Percentiles rank a stretch among this genome's conserved stretches.
These are phyloP conservation scores for Letharia lupina DNA, from an alignment of 495 filamentous ascomycete genomes.

Conservation along the genomic window DNA sequence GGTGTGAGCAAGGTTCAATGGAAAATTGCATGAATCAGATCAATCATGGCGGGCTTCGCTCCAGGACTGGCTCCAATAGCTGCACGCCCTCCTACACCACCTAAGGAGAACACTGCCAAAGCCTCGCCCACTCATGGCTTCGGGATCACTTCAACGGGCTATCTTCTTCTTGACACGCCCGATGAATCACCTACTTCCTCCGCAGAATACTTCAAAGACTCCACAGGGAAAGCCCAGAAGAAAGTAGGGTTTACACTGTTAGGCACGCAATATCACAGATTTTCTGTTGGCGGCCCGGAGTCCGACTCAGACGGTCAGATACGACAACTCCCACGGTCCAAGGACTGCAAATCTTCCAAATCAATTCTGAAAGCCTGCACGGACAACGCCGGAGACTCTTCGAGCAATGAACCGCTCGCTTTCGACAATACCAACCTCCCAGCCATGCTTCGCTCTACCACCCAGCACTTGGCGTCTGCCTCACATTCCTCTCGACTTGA, in stretches of 20 bases:
- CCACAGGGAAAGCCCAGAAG: conserved; percentile 48
- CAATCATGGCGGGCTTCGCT: conserved; percentile 48
- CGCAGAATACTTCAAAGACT: conserved; percentile 30
- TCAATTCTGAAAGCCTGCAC: conserved; percentile 69
- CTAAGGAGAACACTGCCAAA: conserved; percentile 41
- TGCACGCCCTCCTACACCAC: conserved; percentile 54
- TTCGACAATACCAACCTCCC: conserved; percentile 44
- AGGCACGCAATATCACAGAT: conserved; percentile 59
- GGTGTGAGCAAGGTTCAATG: conserved; percentile 8
- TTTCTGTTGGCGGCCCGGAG: conserved; percentile 39
- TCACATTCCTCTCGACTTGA: conserved; percentile 66
- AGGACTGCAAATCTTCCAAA: conserved; percentile 60
- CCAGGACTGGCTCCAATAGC: conserved; percentile 37
- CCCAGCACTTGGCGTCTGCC: conserved; percentile 65
- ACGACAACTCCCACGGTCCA: conserved; percentile 48
- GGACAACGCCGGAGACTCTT: conserved; percentile 38
- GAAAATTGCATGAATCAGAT: conserved; percentile 9
- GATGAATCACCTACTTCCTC: conserved; percentile 42
- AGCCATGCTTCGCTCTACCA: conserved; percentile 75
- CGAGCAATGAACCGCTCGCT: conserved; percentile 29
- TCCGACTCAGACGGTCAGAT: conserved; percentile 38
- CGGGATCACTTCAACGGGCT: conserved; percentile 5
- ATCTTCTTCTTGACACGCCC: conserved; percentile 35
- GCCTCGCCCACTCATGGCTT: conserved; percentile 15
- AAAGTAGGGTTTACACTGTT: conserved; percentile 65